phyloP scores from a whole-genome alignment of 495 filamentous ascomycete species.

The Xylaria venustula region DNA sequence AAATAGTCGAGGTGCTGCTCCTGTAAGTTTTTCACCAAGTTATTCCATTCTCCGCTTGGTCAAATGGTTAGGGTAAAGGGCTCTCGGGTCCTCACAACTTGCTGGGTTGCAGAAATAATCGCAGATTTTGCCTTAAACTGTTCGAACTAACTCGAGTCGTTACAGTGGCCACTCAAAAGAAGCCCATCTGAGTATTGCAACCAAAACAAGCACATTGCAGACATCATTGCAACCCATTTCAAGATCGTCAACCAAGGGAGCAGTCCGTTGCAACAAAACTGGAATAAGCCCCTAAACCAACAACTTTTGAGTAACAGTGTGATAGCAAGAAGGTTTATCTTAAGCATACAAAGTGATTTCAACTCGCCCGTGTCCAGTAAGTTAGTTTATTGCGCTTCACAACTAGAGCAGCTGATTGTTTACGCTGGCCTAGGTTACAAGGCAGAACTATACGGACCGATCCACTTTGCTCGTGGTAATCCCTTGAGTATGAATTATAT shows the following conservation, averaged over 20 bases:
- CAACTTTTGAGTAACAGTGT: background rate
- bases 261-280: slow-evolving; percentile 2
- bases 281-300: background rate
- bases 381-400: background rate
- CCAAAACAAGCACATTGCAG: slow-evolving; percentile 5
- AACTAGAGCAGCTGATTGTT: background rate
- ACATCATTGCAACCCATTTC: slow-evolving; percentile 7
- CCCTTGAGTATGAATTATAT: slow-evolving; percentile 5
- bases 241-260: slow-evolving; percentile 6
- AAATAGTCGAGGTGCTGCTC: background rate
- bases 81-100: too few species aligned
- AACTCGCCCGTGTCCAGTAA: background rate
- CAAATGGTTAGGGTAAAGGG: too few species aligned
- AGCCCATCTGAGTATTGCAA: background rate
- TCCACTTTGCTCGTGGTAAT: background rate
- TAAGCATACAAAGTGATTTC: slow-evolving; percentile 2
- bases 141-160: background rate
- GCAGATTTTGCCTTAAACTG: background rate
- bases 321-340: background rate
- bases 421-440: background rate
- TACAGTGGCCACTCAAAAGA: slow-evolving; percentile 1
- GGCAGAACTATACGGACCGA: background rate
- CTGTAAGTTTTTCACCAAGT: background rate
- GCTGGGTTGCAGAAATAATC: too few species aligned
- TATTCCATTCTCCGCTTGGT: too few species aligned